phyloP scores from a whole-genome alignment of 1,284 basidiomycete genomes.

The Naganishia cerealis region DNA sequence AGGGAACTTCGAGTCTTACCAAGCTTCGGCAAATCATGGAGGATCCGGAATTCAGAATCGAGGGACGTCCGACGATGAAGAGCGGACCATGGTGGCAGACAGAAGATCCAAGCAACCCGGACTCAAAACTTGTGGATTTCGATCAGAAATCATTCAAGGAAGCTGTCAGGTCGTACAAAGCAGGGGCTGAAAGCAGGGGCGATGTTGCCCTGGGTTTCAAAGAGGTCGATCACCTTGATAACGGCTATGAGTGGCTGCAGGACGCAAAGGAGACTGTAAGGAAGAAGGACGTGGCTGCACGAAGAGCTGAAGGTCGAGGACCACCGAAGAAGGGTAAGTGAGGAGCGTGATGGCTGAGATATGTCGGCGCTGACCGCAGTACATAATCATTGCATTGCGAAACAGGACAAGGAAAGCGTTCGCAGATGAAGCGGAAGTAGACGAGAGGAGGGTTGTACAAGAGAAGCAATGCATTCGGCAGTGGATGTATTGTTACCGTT shows the following conservation, averaged over 20 bases:
- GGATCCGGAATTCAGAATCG: slow-evolving; percentile 31
- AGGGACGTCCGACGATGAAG: slow-evolving; percentile 29
- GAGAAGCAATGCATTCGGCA: not conserved
- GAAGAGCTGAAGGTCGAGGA: slow-evolving; percentile 43
- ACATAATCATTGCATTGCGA: not conserved
- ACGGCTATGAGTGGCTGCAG: slow-evolving; percentile 45
- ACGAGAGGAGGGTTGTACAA: not conserved
- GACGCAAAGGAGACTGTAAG: slow-evolving; percentile 42
- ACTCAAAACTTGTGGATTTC: slow-evolving; percentile 20
- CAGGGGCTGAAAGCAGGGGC: slow-evolving; percentile 37
- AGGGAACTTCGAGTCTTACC: slow-evolving; percentile 20
- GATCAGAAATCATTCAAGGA: slow-evolving; percentile 31
- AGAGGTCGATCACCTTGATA: slow-evolving; percentile 40
- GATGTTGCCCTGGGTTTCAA: slow-evolving; percentile 37
- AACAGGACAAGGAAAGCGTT: slow-evolving; percentile 45
- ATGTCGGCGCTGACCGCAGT: not conserved
- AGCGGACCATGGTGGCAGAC: slow-evolving; percentile 31
- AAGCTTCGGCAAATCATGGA: slow-evolving; percentile 27
- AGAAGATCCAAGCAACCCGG: slow-evolving; percentile 23
- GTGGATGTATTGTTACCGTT: not conserved
- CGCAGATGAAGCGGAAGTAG: slow-evolving; percentile 49
- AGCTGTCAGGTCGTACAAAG: slow-evolving; percentile 29
- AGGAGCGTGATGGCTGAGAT: not conserved
- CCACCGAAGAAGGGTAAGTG: slow-evolving; percentile 53
- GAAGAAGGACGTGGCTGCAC: slow-evolving; percentile 40